A percentile compares a stretch with the other conserved stretches of the same genome.
These are phyloP conservation scores for Omphalea diandra DNA, from an alignment of 441 rosid genomes.

Conservation along the genomic window DNA sequence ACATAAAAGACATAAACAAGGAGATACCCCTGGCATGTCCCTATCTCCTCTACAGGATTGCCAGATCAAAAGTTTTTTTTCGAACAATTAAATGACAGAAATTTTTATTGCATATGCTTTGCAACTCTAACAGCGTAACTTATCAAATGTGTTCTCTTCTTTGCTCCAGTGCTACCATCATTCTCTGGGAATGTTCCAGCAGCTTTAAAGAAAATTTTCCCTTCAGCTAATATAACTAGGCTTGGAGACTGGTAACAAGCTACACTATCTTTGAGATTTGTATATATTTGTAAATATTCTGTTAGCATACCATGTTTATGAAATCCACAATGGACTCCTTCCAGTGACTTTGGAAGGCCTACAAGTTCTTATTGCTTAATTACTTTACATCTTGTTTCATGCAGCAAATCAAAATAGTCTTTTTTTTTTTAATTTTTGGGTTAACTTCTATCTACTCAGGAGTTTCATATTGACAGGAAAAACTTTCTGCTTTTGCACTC, in stretches of 20 bases:
- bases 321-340: neutral
- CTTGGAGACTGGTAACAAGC: conserved; percentile 98
- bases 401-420: neutral
- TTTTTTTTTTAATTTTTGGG: too few species aligned
- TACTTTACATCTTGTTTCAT: conserved; percentile 15
- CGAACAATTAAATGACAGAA: neutral
- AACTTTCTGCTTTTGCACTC: conserved; percentile 7
- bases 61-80: too few species aligned
- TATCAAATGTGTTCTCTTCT: conserved; percentile 19
- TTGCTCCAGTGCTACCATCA: conserved; percentile 81
- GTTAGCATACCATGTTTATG: conserved; percentile 9
- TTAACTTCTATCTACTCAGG: neutral
- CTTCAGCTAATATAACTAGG: conserved; percentile 81
- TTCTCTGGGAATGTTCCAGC: conserved; percentile 98
- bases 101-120: neutral
- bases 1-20: neutral
- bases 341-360: neutral
- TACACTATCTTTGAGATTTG: too few species aligned
- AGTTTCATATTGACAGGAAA: conserved; percentile 11
- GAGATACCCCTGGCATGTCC: neutral
- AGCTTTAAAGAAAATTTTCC: conserved; percentile 70
- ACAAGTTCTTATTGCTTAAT: conserved; percentile 2
- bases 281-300: too few species aligned
- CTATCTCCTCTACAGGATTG: neutral
- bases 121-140: neutral